Conservation (phyloP, 208 protist species). For the Polymyxa betae region DNA sequence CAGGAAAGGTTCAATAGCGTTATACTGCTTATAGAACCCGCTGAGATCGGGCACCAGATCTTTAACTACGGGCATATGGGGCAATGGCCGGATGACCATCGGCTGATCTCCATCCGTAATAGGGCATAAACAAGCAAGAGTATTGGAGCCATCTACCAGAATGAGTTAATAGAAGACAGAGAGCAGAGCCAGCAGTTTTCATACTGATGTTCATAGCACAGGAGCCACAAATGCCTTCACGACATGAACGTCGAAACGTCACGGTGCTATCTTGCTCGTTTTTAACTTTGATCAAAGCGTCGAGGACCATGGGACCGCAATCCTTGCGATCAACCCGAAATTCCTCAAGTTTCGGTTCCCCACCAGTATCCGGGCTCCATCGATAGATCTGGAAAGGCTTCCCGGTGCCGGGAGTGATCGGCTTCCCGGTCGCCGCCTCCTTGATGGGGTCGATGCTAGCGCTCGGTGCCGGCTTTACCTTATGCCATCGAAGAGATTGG, state of each 20-base stretch:
- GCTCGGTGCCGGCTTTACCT: not conserved
- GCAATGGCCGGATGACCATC: conserved; percentile 78
- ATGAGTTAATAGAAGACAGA: not conserved
- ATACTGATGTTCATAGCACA: conserved; percentile 78
- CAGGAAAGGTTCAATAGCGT: conserved; percentile 79
- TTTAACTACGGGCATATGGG: conserved; percentile 80
- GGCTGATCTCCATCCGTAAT: conserved; percentile 65
- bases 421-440: not conserved
- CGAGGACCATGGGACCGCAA: conserved; percentile 84
- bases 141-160: conserved; percentile 70
- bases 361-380: conserved; percentile 65
- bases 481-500: not conserved
- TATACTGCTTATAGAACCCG: conserved; percentile 82
- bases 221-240: conserved; percentile 74
- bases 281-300: conserved; percentile 85
- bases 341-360: conserved; percentile 68
- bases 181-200: not conserved
- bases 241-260: conserved; percentile 82
- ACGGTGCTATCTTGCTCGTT: conserved; percentile 83
- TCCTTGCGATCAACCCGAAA: conserved; percentile 75
- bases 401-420: not conserved
- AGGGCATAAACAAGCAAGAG: conserved; percentile 76
- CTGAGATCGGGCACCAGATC: conserved; percentile 80
- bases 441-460: not conserved
- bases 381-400: conserved; percentile 70